Evolutionary conservation across 495 filamentous ascomycete species (phyloP).

Genomic region (Haplographium delicatum): DNA sequence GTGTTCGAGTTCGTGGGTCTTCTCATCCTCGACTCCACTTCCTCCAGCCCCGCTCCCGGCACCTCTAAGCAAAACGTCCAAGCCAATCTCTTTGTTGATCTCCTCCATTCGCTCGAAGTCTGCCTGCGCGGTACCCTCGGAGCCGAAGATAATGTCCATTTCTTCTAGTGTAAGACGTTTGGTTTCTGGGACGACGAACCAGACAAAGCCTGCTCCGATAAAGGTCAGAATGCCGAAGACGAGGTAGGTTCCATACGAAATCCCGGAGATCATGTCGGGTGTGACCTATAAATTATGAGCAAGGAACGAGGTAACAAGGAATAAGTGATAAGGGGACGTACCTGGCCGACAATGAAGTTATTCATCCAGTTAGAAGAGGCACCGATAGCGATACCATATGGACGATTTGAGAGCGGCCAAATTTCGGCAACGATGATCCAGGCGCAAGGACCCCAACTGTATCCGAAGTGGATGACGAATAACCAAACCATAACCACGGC

Average conservation of each 20-base stretch:
- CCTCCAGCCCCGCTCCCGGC: background rate
- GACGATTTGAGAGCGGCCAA: conserved; percentile 68
- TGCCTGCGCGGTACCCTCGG: conserved; percentile 60
- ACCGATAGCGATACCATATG: conserved; percentile 68
- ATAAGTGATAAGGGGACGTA: background rate
- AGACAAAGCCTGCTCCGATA: conserved; percentile 65
- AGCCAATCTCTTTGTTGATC: conserved; percentile 67
- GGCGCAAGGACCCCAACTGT: conserved; percentile 65
- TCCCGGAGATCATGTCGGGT: conserved; percentile 64
- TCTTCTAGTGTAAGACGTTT: conserved; percentile 57
- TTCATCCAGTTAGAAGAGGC: conserved; percentile 58
- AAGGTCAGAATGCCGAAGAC: conserved; percentile 71
- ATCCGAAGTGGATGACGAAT: conserved; percentile 77
- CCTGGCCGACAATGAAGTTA: conserved; percentile 46
- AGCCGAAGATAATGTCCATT: conserved; percentile 73
- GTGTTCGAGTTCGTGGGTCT: conserved; percentile 2
- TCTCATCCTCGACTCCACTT: background rate
- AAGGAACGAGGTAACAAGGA: background rate
- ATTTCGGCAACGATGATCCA: conserved; percentile 73
- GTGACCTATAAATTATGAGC: conserved; percentile 43
- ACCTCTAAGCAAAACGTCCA: conserved; percentile 32
- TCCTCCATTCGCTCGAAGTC: conserved; percentile 68
- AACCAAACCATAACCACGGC: conserved; percentile 79
- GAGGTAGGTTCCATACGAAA: conserved; percentile 74
- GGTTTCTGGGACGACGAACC: conserved; percentile 70